Evolutionary conservation across 805 yeast genomes (phyloP), one percentile per base, ranked within the genome.

Genomic region (Ogataea glucozyma): DNA sequence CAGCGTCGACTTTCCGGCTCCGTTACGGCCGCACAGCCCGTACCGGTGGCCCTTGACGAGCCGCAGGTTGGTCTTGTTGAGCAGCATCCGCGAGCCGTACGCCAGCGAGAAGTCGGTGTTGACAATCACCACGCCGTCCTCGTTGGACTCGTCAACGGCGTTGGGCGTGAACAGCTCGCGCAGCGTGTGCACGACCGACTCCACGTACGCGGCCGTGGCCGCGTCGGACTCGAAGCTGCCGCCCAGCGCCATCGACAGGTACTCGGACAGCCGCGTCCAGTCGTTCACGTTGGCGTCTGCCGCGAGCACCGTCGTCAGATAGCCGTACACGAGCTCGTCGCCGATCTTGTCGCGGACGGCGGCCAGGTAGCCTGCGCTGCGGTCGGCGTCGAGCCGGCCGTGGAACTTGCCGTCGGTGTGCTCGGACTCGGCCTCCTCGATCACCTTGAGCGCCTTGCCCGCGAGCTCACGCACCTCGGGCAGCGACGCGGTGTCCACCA

Each of bases 381-480:
- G 78, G 18, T 74, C 79, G 12, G 62, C 41, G 23, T 80, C 63
- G 49, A 89, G 73, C 67, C 88, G 79, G 45, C 93, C 96, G 54
- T 82, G 86, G 69, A 83, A 84, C 56, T 78, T 77, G 43, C 88
- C 88, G 56, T 80, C 86, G 30, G 76, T 71, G 42, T 79, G 74
- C 56, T 79, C 83, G 47, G 67, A 73, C 49, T 85, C 85, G 51
- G 96, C 97, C 47, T 83, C 91, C 58, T 79, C 76, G 61, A 93
- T 73, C 31, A 91, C 98, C 7, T 70, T 61, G 46, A 86, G 72
- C 1, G 99, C 98, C 66, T 89, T 91, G 29, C 73, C 74, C 27
- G 97, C 98, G 57, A 93, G 73, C 55, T 84, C 93, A 76, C 99
- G 84, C 39, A 93, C 98, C 67, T 91, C 99, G 31, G 98, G 98